Evolutionary conservation across 495 filamentous ascomycete species (phyloP), one percentile per base, ranked within the genome.

Genomic region (Lophium mytilinum): DNA sequence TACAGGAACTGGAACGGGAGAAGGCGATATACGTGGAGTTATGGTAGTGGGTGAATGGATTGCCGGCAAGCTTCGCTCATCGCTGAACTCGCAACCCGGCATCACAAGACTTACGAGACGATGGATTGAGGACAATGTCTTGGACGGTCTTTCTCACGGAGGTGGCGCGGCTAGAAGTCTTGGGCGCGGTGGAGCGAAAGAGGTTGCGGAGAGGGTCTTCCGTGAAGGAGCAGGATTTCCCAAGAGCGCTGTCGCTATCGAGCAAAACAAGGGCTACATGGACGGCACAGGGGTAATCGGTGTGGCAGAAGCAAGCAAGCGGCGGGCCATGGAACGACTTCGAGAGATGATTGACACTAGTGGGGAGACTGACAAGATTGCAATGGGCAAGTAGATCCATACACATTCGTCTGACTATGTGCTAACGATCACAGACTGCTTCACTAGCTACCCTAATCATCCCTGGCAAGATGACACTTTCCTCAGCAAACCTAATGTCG

Each of bases 41-140:
- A 86, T 98, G 76, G 93, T 98, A 9, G 87, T 92, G 8, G 89
- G 88, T 30, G 91, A 98, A 76, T 96, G 91, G 89, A 88, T 93
- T 41, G 92, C 93, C 35, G 80, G 85, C 33, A 89, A 89, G 63
- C 72, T 96, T 36, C 79, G 81, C 58, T 81, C 86, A 12, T 76
- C 70, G 55, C 66, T 48, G 56, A 61, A 55, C 52, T 56, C 61
- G 47, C 69, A 9, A 57, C 67, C 56, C 46, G 64, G 37, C 62
- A 58, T 24, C 53, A 62, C 35, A 5, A 73, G 76, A 56, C 69
- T 98, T 47, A 96, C 90, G 0, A 78, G 83, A 43, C 79, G 80
- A 58, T 95, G 93, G 87, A 76, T 96, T 18, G 93, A 96, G 62
- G 77, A 85, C 45, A 80, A 89, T 59, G 76, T 96, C 51, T 70